Evolutionary conservation across 2,329 filamentous ascomycete species (phyloP), one percentile per base, ranked within the genome.

Genomic region (Tolypocladium sp.): DNA sequence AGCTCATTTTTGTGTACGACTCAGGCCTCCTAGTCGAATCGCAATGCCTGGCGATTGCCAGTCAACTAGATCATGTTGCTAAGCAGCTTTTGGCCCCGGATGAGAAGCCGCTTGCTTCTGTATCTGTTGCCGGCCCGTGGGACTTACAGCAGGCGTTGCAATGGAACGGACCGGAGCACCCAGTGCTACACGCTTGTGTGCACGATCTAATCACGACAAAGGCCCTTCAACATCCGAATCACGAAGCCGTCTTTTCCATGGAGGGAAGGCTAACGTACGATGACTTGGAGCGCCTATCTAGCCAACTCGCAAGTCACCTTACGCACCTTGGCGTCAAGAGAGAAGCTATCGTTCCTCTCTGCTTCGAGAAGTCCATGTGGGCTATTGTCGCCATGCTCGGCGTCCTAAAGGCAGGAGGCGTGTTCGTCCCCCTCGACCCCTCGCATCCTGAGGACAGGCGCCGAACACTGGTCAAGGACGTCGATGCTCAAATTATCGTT

Each of bases 191-290:
- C 25, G 65, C 64, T 20, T 74, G 72, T 58, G 76, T 77, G 67
- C 76, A 78, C 57, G 71, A 76, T 35, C 61, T 77, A 56, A 71
- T 79, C 55, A 69, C 68, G 4, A 69, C 72, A 13, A 71, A 71
- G 55, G 74, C 73, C 20, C 60, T 58, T 17, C 63, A 63, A 41
- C 64, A 68, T 3, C 74, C 76, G 0, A 57, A 64, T 15, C 66
- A 68, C 12, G 62, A 67, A 4, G 77, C 77, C 22, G 69, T 78
- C 30, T 65, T 74, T 54, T 76, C 76, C 1, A 78, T 74, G 75
- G 76, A 79, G 59, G 76, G 76, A 22, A 61, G 66, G 52, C 71
- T 76, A 59, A 76, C 75, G 13, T 78, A 77, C 58, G 59, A 66
- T 53, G 69, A 78, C 30, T 65, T 77, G 2, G 72, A 77, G 52